Conservation (phyloP, 2,329 filamentous ascomycete genomes). For the Colletotrichum sp. region DNA sequence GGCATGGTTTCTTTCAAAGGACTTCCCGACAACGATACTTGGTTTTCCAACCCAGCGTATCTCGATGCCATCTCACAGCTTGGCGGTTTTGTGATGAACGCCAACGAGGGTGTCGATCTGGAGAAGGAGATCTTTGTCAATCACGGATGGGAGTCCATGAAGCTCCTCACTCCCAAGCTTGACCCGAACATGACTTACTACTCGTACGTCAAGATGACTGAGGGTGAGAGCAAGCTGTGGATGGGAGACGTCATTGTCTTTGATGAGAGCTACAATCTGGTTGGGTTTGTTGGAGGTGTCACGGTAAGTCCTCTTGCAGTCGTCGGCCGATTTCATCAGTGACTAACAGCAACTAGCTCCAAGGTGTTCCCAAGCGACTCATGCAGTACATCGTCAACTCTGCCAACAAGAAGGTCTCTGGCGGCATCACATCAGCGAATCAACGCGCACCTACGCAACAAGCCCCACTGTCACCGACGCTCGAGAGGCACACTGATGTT, state of each 20-base stretch:
- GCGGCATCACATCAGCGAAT: slow-evolving; percentile 45
- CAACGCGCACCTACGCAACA: slow-evolving; percentile 34
- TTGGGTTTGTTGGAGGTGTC: background rate
- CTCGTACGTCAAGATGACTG: background rate
- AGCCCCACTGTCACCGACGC: background rate
- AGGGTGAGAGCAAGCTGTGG: background rate
- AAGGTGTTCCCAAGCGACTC: slow-evolving; percentile 68
- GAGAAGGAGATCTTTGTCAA: slow-evolving; percentile 62
- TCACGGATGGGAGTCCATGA: slow-evolving; percentile 62
- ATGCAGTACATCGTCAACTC: slow-evolving; percentile 65
- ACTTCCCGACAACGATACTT: background rate
- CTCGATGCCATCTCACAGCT: background rate
- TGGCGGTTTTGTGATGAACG: slow-evolving; percentile 63
- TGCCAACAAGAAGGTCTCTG: slow-evolving; percentile 43
- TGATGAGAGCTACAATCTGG: background rate
- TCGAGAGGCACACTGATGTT: background rate
- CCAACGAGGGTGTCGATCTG: slow-evolving; percentile 60
- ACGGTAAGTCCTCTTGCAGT: background rate
- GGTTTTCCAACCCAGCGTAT: background rate
- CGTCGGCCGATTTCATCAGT: accelerated
- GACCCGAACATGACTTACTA: slow-evolving; percentile 45
- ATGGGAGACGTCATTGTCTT: background rate
- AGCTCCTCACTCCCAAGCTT: slow-evolving; percentile 49
- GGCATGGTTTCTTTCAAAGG: background rate
- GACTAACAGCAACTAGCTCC: slow-evolving; percentile 49